phyloP scores from a whole-genome alignment of 495 filamentous ascomycete genomes.

The Daldinia loculata region DNA sequence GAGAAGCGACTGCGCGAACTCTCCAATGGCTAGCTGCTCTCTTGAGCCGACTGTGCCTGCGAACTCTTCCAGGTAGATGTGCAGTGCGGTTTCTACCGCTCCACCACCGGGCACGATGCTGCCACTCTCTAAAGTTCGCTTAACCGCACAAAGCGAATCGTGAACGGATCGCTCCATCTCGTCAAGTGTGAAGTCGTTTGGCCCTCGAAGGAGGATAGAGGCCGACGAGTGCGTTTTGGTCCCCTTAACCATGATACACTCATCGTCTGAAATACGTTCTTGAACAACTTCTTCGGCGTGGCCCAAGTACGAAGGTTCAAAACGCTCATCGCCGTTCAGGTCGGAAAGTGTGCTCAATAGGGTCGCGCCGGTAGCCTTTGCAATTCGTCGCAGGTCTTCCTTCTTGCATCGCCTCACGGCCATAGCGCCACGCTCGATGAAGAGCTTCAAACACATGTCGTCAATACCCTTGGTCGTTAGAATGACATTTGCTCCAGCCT shows the following conservation, averaged over 20 bases:
- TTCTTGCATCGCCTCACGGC: conserved; percentile 97
- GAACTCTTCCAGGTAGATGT: conserved; percentile 99
- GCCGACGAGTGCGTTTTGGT: conserved; percentile 93
- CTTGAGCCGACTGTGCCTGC: conserved; percentile 97
- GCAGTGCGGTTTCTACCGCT: conserved; percentile 97
- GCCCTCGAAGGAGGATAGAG: conserved; percentile 93
- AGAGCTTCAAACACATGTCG: conserved; percentile 91
- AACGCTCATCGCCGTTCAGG: conserved; percentile 96
- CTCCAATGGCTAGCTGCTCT: conserved; percentile 97
- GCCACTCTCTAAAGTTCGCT: conserved; percentile 95
- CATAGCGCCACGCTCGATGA: conserved; percentile 95
- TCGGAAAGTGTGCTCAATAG: conserved; percentile 92
- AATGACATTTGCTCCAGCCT: conserved; percentile 95
- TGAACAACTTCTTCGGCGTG: conserved; percentile 94
- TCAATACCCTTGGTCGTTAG: conserved; percentile 99
- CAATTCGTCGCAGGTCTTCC: conserved; percentile 95
- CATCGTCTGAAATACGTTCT: conserved; percentile 97
- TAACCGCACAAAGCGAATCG: conserved; percentile 95
- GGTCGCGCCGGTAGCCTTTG: conserved; percentile 94
- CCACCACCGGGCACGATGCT: conserved; percentile 96
- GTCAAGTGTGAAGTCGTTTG: conserved; percentile 96
- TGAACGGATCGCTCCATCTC: conserved; percentile 99
- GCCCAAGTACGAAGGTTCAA: conserved; percentile 87
- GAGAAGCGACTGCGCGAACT: conserved; percentile 94
- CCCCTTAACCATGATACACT: conserved; percentile 96